Evolutionary conservation across 345 rosid genomes (phyloP), one percentile per base, ranked within the genome.

Genomic region (Eucalyptus viminalis): DNA sequence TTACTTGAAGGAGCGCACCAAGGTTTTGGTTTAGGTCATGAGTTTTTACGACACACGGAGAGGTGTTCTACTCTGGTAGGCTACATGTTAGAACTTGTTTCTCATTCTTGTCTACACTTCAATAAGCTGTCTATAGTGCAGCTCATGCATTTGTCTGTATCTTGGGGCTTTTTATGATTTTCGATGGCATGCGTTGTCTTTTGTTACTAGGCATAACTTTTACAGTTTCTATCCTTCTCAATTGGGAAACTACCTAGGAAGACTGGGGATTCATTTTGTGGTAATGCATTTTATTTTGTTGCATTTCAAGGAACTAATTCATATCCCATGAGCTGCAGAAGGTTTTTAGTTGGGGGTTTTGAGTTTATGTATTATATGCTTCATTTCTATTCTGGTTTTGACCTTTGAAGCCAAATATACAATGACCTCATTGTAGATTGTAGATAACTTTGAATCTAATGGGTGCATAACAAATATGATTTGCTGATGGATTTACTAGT

Each of bases 1-100:
- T 94, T 97, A 90, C 98, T 97, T 87, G 99, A 96, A 95, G 99
- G 99, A 92, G 99, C 99, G 44, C 99, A 96, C 92, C 91, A 92
- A 91, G 99, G 98, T 86, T 97, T 95, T 88, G 99, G 98, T 91
- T 93, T 97, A 89, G 99, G 99, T 91, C 98, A 94, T 50, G 98
- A 97, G 93, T 97, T 97, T 92, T 93, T 97, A 60, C 90, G 98
- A 53, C 98, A 97, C 93, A 96, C 98, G 49, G 99, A 97, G 92
- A 94, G 99, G 95, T 96, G 99, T 91, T 97, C 99, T 90, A 95
- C 97, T 86, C 93, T 97, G 99, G 99, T 97, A 95, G 62, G 43
- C 58, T 76, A 4, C 47, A 44, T 11, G 5, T 76, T 76, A 76
- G 45, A 76, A 37, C 47, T 76, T 76, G 45, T 34, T 76, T 76